These are phyloP conservation scores for Candida chauliodis DNA, from an alignment of 805 yeast genomes.

Conservation along the genomic window DNA sequence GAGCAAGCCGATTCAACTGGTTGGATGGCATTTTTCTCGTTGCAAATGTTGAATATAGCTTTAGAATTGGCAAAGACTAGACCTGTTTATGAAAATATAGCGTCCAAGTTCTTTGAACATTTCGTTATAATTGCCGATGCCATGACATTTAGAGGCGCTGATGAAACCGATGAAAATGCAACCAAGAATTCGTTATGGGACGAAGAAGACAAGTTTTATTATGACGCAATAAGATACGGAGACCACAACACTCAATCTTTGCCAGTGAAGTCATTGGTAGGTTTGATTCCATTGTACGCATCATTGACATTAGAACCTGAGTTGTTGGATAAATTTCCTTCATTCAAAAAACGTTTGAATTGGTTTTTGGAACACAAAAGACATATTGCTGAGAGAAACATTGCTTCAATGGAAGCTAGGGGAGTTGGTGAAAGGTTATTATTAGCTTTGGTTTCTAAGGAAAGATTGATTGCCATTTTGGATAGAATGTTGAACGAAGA, in stretches of 20 bases:
- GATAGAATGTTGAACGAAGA: constrained; percentile 79
- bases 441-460: constrained; percentile 76
- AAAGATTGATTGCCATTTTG: constrained; percentile 70
- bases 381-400: constrained; percentile 71
- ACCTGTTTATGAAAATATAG: constrained; percentile 87
- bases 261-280: constrained; percentile 87
- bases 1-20: constrained; percentile 97
- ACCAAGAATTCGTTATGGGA: constrained; percentile 78
- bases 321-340: constrained; percentile 69
- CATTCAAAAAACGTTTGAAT: constrained; percentile 74
- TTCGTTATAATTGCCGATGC: constrained; percentile 90
- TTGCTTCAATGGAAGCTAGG: constrained; percentile 75
- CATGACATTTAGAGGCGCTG: constrained; percentile 64
- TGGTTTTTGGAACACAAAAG: constrained; percentile 78
- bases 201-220: constrained; percentile 82
- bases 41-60: constrained; percentile 90
- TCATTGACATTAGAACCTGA: constrained; percentile 86
- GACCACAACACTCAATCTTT: constrained; percentile 60
- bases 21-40: constrained; percentile 92
- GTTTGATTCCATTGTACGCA: constrained; percentile 88
- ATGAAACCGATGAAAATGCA: constrained; percentile 34
- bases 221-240: constrained; percentile 87
- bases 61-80: constrained; percentile 82
- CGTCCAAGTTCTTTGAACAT: constrained; percentile 92
- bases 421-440: constrained; percentile 83